Conservation (phyloP, 164 flowering plant species). For the Annona squamosa region DNA sequence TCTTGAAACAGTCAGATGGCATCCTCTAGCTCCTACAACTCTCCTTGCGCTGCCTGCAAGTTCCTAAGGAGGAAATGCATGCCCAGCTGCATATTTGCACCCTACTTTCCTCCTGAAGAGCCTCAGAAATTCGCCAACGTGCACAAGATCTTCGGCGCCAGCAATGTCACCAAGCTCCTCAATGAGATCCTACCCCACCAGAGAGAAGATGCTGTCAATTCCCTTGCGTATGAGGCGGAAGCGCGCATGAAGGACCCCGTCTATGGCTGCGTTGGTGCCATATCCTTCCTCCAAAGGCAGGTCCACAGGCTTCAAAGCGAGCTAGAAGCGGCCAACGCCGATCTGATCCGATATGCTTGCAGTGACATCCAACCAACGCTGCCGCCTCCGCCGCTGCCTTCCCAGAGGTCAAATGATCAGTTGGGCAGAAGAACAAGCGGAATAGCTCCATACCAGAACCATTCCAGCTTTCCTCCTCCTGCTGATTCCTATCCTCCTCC, state of each 20-base stretch:
- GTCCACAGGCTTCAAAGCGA: slow-evolving; percentile 60
- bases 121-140: slow-evolving; percentile 67
- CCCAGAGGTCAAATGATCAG: slow-evolving; percentile 15
- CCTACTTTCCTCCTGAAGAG: slow-evolving; percentile 76
- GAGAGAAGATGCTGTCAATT: slow-evolving; percentile 72
- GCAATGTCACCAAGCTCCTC: slow-evolving; percentile 69
- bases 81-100: slow-evolving; percentile 59
- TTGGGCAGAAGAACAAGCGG: slow-evolving; percentile 17
- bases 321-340: slow-evolving; percentile 58
- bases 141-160: slow-evolving; percentile 81
- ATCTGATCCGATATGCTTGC: slow-evolving; percentile 51
- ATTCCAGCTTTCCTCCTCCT: slow-evolving; percentile 14
- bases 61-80: slow-evolving; percentile 61
- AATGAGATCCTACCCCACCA: slow-evolving; percentile 56
- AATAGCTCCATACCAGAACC: slow-evolving; percentile 11
- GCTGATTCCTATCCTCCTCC: slow-evolving; percentile 25
- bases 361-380: slow-evolving; percentile 28
- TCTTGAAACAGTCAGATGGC: slow-evolving; percentile 31
- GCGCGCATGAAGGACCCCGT: slow-evolving; percentile 70
- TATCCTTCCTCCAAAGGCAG: slow-evolving; percentile 70
- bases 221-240: slow-evolving; percentile 76
- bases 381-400: slow-evolving; percentile 14
- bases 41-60: slow-evolving; percentile 86
- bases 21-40: slow-evolving; percentile 42
- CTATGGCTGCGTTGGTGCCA: slow-evolving; percentile 72